Conservation (phyloP, 2,329 filamentous ascomycete species). For the Calonectria leucothoes region DNA sequence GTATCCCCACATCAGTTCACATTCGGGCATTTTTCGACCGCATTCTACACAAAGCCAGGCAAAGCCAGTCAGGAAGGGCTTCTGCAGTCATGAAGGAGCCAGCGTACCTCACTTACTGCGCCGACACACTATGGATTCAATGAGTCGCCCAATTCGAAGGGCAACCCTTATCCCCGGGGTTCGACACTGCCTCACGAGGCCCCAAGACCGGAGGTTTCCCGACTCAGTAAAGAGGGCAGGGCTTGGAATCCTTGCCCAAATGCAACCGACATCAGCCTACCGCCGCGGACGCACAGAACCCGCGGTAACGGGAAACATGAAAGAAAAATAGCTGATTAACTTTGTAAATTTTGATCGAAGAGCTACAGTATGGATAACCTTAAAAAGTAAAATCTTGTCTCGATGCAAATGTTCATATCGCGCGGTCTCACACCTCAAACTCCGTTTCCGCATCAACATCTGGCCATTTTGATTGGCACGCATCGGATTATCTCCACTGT, state of each 20-base stretch:
- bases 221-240: not conserved
- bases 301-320: not conserved
- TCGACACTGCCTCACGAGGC: not conserved
- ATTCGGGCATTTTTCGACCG: not conserved
- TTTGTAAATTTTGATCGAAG: not conserved
- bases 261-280: not conserved
- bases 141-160: not conserved
- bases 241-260: not conserved
- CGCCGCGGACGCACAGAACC: not conserved
- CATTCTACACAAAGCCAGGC: not conserved
- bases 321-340: not conserved
- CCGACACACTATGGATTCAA: not conserved
- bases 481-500: not conserved
- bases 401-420: not conserved
- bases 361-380: not conserved
- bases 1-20: not conserved
- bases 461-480: not conserved
- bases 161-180: not conserved
- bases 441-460: too few species aligned
- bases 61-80: not conserved
- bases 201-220: not conserved
- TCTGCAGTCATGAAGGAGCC: not conserved
- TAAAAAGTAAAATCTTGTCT: not conserved
- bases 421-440: not conserved
- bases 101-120: not conserved